These are phyloP conservation scores for Penicillium sp. DNA, from an alignment of 2,329 filamentous ascomycete species.

Conservation along the genomic window DNA sequence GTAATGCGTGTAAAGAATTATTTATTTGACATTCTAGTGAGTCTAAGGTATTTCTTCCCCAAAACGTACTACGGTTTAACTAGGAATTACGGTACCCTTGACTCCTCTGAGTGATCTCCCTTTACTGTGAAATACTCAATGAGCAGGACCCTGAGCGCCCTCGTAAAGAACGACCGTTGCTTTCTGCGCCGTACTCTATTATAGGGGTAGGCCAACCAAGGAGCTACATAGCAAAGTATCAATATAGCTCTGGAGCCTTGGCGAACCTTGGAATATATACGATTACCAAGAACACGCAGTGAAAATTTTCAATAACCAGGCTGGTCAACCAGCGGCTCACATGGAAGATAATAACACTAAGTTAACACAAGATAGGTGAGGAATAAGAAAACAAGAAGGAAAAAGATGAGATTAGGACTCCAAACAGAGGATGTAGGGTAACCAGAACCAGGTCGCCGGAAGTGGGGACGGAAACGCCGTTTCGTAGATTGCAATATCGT, in stretches of 20 bases:
- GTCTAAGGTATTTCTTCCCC: too few relatives aligned
- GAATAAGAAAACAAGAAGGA: conserved; percentile 9
- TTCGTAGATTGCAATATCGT: conserved; percentile 19
- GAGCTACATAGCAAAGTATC: neutral
- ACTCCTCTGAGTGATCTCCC: too few relatives aligned
- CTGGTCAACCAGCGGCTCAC: neutral
- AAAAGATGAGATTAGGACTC: conserved; percentile 3
- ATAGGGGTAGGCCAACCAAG: neutral
- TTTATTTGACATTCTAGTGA: too few relatives aligned
- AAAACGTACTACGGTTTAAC: too few relatives aligned
- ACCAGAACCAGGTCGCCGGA: conserved; percentile 12
- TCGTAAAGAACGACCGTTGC: too few relatives aligned
- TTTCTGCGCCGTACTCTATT: neutral
- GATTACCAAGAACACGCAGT: neutral
- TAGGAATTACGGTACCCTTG: too few relatives aligned
- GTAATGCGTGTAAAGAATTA: too few relatives aligned
- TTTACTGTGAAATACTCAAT: too few relatives aligned
- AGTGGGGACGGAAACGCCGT: conserved; percentile 16
- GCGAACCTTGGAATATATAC: neutral
- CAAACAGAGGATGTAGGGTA: neutral
- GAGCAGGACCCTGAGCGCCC: too few relatives aligned
- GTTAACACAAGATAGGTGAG: conserved; percentile 5
- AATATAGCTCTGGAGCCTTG: neutral
- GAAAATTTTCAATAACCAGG: neutral
- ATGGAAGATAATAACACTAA: conserved; percentile 1